These are phyloP conservation scores for Castanea crenata DNA, from an alignment of 306 rosid species.

Conservation along the genomic window DNA sequence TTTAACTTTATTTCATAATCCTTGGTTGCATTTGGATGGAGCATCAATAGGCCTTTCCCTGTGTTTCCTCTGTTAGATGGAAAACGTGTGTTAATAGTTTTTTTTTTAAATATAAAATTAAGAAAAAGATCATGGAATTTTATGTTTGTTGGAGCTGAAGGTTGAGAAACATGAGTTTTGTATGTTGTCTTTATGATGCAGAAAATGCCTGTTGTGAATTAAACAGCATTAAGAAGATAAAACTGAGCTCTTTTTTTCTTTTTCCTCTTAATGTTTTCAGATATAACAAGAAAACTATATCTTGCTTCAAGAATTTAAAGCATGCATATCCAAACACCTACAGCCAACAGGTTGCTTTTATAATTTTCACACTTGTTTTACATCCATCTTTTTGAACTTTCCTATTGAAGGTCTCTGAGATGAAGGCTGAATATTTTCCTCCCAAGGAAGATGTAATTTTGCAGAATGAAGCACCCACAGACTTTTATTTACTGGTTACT, in stretches of 20 bases:
- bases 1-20: background rate
- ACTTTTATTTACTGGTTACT: conserved; percentile 67
- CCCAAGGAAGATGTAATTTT: conserved; percentile 82
- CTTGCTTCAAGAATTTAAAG: background rate
- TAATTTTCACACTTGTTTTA: background rate
- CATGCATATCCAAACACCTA: background rate
- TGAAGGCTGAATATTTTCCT: conserved; percentile 93
- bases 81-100: background rate
- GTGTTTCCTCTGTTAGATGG: background rate
- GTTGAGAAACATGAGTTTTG: background rate
- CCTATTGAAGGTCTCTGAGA: conserved; percentile 64
- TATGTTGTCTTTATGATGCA: background rate
- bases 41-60: background rate
- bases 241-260: background rate
- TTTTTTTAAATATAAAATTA: conserved; percentile 5
- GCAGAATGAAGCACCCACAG: conserved; percentile 89
- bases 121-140: background rate
- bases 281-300: conserved; percentile 3
- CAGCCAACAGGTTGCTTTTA: background rate
- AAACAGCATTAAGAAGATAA: background rate
- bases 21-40: background rate
- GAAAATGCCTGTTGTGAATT: background rate
- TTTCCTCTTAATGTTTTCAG: background rate
- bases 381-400: conserved; percentile 8
- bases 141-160: no score